Evolutionary conservation across 225 moss, liverwort and hornwort species (phyloP), one percentile per base, ranked within the genome.

Genomic region (Straminergon stramineum): DNA sequence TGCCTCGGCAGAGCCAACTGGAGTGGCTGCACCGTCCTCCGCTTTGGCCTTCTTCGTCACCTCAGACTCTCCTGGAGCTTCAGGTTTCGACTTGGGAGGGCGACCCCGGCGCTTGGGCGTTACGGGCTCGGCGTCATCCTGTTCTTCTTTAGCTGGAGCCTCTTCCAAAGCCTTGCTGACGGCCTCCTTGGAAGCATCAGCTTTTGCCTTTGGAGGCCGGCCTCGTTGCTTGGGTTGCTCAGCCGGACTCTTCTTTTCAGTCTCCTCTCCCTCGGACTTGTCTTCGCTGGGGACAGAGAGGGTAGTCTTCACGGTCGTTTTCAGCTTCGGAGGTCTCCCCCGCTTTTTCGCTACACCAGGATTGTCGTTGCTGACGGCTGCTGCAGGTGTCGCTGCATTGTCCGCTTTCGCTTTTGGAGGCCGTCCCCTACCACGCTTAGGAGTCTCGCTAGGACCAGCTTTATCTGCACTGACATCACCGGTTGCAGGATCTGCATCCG

Each of bases 361-460:
- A 63, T 87, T 88, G 37, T 87, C 81, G 23, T 91, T 89, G 68
- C 68, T 87, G 48, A 20, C 37, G 24, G 58, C 85, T 43, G 81
- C 75, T 55, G 75, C 61, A 23, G 58, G 66, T 70, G 88, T 88
- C 41, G 60, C 57, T 48, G 80, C 53, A 62, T 21, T 51, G 53
- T 90, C 90, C 9, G 62, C 37, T 88, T 94, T 94, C 5, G 5
- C 55, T 89, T 94, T 94, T 1, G 94, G 91, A 83, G 94, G 94
- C 24, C 94, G 89, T 83, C 94, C 94, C 83, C 94, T 87, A 70
- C 93, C 93, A 53, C 94, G 94, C 90, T 94, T 94, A 12, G 90
- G 94, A 69, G 91, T 90, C 64, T 90, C 92, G n/a, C 75, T 90
- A 8, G 81, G 66, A 51, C 87, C 92, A 19, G 69, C 88, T 88